A percentile compares a stretch with the other conserved stretches of the same genome.
phyloP scores from a whole-genome alignment of 2,329 filamentous ascomycete genomes.

The Penicillium digitatum region DNA sequence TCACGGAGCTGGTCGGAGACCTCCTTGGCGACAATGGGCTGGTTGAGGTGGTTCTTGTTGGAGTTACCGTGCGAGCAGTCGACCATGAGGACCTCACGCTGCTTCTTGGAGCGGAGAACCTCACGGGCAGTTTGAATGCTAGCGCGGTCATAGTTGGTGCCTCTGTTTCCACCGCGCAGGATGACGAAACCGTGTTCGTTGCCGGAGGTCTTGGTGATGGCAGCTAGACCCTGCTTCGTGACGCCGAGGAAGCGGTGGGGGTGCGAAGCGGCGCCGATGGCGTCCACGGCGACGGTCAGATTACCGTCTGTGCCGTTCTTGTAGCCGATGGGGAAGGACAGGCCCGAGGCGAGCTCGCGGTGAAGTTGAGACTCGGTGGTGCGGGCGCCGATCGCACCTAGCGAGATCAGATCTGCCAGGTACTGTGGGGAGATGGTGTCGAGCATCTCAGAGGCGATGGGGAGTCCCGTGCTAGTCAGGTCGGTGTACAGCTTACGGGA shows the following conservation, averaged over 20 bases:
- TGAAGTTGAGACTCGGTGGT: slow-evolving; percentile 97
- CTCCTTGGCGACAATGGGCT: slow-evolving; percentile 82
- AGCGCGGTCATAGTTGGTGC: slow-evolving; percentile 88
- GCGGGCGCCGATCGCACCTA: slow-evolving; percentile 90
- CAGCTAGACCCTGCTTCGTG: slow-evolving; percentile 92
- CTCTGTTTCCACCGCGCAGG: slow-evolving; percentile 82
- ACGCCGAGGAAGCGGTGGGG: slow-evolving; percentile 96
- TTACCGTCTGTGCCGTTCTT: slow-evolving; percentile 98
- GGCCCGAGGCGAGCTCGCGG: slow-evolving; percentile 87
- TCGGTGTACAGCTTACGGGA: slow-evolving; percentile 93
- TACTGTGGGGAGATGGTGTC: slow-evolving; percentile 99
- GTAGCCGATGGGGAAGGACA: slow-evolving; percentile 97
- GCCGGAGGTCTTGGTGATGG: slow-evolving; percentile 86
- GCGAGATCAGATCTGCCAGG: slow-evolving; percentile 89
- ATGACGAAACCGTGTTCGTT: slow-evolving; percentile 99
- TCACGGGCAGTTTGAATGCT: slow-evolving; percentile 77
- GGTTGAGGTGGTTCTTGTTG: slow-evolving; percentile 94
- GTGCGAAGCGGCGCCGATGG: slow-evolving; percentile 68
- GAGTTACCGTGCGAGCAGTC: slow-evolving; percentile 99
- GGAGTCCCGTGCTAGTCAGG: slow-evolving; percentile 80
- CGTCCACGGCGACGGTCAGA: slow-evolving; percentile 86
- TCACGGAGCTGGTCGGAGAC: slow-evolving; percentile 81
- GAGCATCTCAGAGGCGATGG: slow-evolving; percentile 96
- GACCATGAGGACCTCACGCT: slow-evolving; percentile 89
- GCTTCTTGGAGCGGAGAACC: slow-evolving; percentile 73